Evolutionary conservation across 306 rosid species (phyloP).

Genomic region (Rosa rugosa): DNA sequence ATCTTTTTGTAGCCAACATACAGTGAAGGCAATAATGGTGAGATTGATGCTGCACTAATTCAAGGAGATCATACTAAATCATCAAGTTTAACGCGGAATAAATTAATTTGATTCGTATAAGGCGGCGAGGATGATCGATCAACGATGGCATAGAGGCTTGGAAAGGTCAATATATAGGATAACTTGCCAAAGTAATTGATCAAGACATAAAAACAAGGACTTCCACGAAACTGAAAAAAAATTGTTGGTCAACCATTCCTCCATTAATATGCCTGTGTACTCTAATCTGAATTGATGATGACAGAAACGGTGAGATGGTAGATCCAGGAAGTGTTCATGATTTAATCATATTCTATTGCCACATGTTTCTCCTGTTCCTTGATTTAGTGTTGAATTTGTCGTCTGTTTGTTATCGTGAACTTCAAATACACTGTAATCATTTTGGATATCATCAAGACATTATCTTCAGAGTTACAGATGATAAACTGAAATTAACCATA

Average conservation of each 20-base stretch:
- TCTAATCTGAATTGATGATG: not conserved
- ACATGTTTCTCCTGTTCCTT: not conserved
- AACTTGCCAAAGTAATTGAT: not conserved
- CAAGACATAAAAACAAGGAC: not conserved
- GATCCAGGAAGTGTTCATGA: not conserved
- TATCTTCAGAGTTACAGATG: not conserved
- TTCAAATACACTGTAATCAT: not conserved
- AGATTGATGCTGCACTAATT: not conserved
- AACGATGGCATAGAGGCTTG: not conserved
- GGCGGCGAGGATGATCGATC: not conserved
- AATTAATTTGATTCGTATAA: not conserved
- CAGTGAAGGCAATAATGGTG: not conserved
- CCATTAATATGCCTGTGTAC: not conserved
- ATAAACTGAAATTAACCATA: not conserved
- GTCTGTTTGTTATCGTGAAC: not conserved
- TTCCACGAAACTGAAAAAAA: not conserved
- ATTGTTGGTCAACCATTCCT: not conserved
- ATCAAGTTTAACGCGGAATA: not conserved
- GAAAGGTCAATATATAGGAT: not conserved
- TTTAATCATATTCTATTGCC: not conserved
- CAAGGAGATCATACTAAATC: not conserved
- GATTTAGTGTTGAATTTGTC: not conserved
- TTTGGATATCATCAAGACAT: not conserved
- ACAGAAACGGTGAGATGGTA: not conserved
- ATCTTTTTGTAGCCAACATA: not conserved